A percentile compares a stretch with the other conserved stretches of the same genome.
These are phyloP conservation scores for Trametes hirsuta DNA, from an alignment of 1,284 basidiomycete species.

Conservation along the genomic window DNA sequence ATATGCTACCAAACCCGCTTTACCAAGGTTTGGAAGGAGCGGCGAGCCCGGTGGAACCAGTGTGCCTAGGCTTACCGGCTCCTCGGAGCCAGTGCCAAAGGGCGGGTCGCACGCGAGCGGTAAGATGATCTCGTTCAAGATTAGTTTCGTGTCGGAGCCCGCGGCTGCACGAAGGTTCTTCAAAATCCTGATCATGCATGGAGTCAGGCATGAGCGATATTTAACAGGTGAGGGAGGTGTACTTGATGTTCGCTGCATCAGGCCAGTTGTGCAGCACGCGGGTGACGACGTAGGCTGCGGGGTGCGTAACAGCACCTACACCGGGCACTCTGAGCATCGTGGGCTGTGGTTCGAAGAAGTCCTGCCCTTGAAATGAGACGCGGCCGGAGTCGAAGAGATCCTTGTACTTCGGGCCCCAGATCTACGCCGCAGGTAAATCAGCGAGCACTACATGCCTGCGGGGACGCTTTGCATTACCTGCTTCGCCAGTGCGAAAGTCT, in stretches of 20 bases:
- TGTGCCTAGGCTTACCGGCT: background rate
- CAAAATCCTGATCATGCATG: conserved; percentile 25
- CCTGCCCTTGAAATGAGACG: conserved; percentile 48
- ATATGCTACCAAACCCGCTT: background rate
- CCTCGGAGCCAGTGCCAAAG: background rate
- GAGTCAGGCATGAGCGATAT: background rate
- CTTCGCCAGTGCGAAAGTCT: conserved; percentile 63
- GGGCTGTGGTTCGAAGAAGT: conserved; percentile 59
- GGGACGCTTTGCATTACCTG: conserved; percentile 41
- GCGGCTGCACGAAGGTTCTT: conserved; percentile 31
- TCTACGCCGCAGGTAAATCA: conserved; percentile 11
- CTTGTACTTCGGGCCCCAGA: conserved; percentile 27
- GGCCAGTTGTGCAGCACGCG: conserved; percentile 76
- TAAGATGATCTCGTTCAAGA: conserved; percentile 66
- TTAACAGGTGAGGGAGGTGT: background rate
- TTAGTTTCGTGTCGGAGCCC: conserved; percentile 49
- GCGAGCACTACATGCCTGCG: background rate
- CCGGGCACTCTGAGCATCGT: conserved; percentile 1
- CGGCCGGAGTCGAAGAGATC: conserved; percentile 26
- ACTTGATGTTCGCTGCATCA: conserved; percentile 40
- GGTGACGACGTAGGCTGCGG: conserved; percentile 62
- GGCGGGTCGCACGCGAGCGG: conserved; percentile 54
- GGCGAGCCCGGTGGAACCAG: conserved; percentile 44
- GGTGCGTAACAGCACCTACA: background rate
- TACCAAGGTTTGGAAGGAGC: conserved; percentile 51